phyloP scores from a whole-genome alignment of 2,329 filamentous ascomycete genomes.

The Ascomycota sp. region DNA sequence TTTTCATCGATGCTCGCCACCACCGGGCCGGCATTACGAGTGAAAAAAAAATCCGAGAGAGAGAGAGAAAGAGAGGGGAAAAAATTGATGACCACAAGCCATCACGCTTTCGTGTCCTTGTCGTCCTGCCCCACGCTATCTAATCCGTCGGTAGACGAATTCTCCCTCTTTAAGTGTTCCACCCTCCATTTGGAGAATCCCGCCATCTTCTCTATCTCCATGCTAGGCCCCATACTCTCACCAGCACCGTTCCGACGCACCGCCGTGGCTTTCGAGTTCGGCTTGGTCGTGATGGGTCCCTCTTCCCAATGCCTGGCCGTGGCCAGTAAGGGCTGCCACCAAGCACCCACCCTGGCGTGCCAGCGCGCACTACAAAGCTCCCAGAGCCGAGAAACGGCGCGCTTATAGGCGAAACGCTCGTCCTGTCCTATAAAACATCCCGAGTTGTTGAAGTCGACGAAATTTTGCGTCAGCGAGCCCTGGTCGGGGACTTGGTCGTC shows the following conservation, averaged over 20 bases:
- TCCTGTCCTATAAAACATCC: conserved; percentile 59
- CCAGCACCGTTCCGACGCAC: conserved; percentile 2
- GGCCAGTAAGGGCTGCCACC: conserved; percentile 50
- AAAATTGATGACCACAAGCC: no score
- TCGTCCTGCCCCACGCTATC: no score
- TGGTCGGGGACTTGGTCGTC: conserved; percentile 38
- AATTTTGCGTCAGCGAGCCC: conserved; percentile 13
- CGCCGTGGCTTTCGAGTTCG: no score
- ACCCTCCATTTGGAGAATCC: conserved; percentile 18
- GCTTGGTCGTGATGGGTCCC: conserved; percentile 9
- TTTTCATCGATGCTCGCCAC: no score
- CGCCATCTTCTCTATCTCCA: conserved; percentile 16
- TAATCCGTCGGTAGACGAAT: no score
- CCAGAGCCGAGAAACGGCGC: conserved; percentile 60
- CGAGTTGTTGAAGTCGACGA: conserved; percentile 46
- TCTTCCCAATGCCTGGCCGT: conserved; percentile 50
- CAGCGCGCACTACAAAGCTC: conserved; percentile 57
- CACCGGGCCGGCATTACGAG: no score
- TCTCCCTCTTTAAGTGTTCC: conserved; percentile 13
- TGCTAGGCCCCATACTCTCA: conserved; percentile 14
- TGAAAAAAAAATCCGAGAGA: no score
- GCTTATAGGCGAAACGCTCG: conserved; percentile 62
- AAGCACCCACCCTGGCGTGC: conserved; percentile 43
- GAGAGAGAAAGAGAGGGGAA: no score
- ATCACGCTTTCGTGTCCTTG: no score